Percentiles rank a stretch among this genome's conserved stretches.
phyloP scores from a whole-genome alignment of 495 filamentous ascomycete genomes.

The Penicillium taxi region DNA sequence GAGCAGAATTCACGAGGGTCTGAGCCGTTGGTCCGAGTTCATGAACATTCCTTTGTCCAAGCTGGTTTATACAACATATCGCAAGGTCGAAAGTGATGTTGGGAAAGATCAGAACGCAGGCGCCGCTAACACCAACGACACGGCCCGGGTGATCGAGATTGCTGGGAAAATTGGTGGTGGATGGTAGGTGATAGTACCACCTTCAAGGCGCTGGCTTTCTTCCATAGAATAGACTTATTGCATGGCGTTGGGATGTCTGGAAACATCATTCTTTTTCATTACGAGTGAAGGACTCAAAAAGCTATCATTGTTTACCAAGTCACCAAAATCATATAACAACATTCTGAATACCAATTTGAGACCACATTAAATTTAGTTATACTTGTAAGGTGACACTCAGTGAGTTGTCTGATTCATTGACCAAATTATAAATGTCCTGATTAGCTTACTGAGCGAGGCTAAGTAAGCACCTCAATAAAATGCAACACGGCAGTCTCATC shows the following conservation, averaged over 20 bases:
- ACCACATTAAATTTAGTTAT: no score
- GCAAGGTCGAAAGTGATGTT: slow-evolving; percentile 89
- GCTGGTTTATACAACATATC: slow-evolving; percentile 76
- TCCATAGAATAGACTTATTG: slow-evolving; percentile 4
- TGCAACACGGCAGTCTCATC: no score
- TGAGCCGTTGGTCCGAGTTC: slow-evolving; percentile 64
- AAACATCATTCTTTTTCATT: neutral
- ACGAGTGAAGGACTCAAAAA: no score
- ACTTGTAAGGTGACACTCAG: no score
- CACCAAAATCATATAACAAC: no score
- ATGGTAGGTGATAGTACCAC: no score
- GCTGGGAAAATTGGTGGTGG: slow-evolving; percentile 91
- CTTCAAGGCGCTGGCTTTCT: slow-evolving; percentile 2
- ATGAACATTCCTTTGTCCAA: slow-evolving; percentile 64
- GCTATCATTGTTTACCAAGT: no score
- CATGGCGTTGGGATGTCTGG: slow-evolving; percentile 13
- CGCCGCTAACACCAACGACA: slow-evolving; percentile 51
- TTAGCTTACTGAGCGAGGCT: no score
- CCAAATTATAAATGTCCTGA: no score
- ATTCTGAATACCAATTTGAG: no score
- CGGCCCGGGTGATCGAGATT: slow-evolving; percentile 78
- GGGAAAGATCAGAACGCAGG: slow-evolving; percentile 59
- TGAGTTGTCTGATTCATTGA: no score
- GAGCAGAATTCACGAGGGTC: slow-evolving; percentile 41
- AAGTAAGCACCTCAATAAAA: no score